A percentile compares a stretch with the other conserved stretches of the same genome.
These are phyloP conservation scores for Saccharomycopsis amapae DNA, from an alignment of 805 yeast genomes.

Conservation along the genomic window DNA sequence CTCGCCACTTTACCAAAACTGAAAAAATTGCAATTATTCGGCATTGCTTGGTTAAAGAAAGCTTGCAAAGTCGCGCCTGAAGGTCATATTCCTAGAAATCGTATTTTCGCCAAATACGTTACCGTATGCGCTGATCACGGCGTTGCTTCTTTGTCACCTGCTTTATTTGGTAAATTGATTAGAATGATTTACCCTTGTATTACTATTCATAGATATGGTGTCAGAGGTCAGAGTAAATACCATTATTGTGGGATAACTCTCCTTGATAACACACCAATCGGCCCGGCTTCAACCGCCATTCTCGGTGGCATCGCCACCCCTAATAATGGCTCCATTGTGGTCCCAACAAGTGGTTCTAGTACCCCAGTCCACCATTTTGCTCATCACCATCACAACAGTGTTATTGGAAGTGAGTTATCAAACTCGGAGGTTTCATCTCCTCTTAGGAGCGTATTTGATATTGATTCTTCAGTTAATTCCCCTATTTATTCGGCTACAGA, in stretches of 20 bases:
- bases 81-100: constrained; percentile 56
- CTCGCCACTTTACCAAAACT: constrained; percentile 26
- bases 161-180: constrained; percentile 70
- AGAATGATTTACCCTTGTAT: constrained; percentile 54
- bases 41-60: constrained; percentile 71
- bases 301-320: background rate
- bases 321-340: background rate
- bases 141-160: constrained; percentile 60
- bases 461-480: constrained; percentile 8
- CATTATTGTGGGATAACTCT: constrained; percentile 71
- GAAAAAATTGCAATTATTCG: constrained; percentile 58
- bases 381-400: background rate
- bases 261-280: constrained; percentile 29
- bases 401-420: constrained; percentile 1
- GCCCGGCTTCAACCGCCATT: background rate
- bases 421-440: constrained; percentile 18
- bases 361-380: constrained; percentile 2
- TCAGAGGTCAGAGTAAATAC: constrained; percentile 72
- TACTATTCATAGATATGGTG: constrained; percentile 68
- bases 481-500: constrained; percentile 15
- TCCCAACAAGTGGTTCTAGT: constrained; percentile 6
- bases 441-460: constrained; percentile 10
- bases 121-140: constrained; percentile 47
- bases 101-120: constrained; percentile 62
- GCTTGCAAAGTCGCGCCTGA: constrained; percentile 45